Evolutionary conservation across 2,329 filamentous ascomycete genomes (phyloP).

Genomic region (Hymenoscyphus fraxineus): DNA sequence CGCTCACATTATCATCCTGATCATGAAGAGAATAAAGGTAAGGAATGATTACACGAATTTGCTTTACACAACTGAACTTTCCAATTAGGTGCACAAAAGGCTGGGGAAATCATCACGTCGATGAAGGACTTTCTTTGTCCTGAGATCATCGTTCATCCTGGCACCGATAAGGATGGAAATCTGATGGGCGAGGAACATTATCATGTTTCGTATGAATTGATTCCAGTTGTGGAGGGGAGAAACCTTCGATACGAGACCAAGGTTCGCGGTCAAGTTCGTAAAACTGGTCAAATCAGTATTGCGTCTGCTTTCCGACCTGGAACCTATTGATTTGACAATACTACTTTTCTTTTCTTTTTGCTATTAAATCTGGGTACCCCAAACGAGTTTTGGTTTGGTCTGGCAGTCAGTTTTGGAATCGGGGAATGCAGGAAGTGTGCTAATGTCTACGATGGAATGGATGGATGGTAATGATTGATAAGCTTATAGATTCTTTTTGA

Average conservation of each 20-base stretch:
- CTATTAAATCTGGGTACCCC: not conserved
- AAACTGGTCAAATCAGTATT: slow-evolving; percentile 9
- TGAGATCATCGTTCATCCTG: not conserved
- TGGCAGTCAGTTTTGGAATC: not conserved
- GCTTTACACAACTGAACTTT: too few species aligned
- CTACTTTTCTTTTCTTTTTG: not conserved
- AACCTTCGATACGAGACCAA: slow-evolving; percentile 11
- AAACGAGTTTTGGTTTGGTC: not conserved
- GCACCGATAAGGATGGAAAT: not conserved
- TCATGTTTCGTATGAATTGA: slow-evolving; percentile 13
- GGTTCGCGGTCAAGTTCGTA: not conserved
- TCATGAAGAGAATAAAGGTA: slow-evolving; percentile 5
- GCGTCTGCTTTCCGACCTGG: slow-evolving; percentile 13
- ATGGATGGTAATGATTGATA: too few species aligned
- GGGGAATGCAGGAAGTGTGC: too few species aligned
- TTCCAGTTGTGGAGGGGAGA: slow-evolving; percentile 8
- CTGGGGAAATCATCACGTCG: not conserved
- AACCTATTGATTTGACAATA: not conserved
- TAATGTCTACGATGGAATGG: too few species aligned
- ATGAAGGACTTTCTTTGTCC: not conserved
- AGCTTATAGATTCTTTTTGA: too few species aligned
- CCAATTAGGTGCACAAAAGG: not conserved
- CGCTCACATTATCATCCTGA: slow-evolving; percentile 9
- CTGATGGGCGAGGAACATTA: too few species aligned
- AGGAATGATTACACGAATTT: not conserved